phyloP scores from a whole-genome alignment of 257 asterid genomes.

The Forsythia viridissima region DNA sequence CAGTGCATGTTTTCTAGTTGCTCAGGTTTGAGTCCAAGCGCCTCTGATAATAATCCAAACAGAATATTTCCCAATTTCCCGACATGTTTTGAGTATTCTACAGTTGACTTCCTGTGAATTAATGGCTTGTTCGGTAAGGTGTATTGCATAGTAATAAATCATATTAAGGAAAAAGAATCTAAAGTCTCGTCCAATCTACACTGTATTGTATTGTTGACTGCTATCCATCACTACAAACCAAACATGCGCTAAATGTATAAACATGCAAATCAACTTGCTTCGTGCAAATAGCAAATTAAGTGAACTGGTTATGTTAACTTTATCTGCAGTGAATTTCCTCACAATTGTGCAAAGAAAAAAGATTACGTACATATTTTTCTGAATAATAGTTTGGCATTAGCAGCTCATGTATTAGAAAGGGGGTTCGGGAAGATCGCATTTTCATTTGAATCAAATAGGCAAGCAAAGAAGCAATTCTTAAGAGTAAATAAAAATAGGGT shows the following conservation, averaged over 20 bases:
- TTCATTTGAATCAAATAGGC: too few species aligned
- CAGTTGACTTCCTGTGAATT: background rate
- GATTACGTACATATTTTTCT: background rate
- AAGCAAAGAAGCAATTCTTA: too few species aligned
- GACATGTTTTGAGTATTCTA: background rate
- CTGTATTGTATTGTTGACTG: too few species aligned
- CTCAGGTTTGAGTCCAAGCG: slow-evolving; percentile 20
- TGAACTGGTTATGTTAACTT: too few species aligned
- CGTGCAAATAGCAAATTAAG: too few species aligned
- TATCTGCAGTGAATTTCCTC: too few species aligned
- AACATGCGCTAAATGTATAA: background rate
- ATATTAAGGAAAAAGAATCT: background rate
- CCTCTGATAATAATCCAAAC: slow-evolving; percentile 1
- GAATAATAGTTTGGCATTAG: too few species aligned
- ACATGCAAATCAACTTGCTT: background rate
- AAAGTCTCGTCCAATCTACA: background rate
- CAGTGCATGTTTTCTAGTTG: slow-evolving; percentile 37
- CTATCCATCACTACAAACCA: background rate
- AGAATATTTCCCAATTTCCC: background rate
- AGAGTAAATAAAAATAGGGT: too few species aligned
- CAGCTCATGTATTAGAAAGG: too few species aligned
- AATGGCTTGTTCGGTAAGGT: background rate
- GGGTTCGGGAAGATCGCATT: too few species aligned
- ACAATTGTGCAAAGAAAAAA: too few species aligned
- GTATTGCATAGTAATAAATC: background rate